Evolutionary conservation across 1,284 basidiomycete genomes (phyloP).

Genomic region (Heliocybe sulcata): DNA sequence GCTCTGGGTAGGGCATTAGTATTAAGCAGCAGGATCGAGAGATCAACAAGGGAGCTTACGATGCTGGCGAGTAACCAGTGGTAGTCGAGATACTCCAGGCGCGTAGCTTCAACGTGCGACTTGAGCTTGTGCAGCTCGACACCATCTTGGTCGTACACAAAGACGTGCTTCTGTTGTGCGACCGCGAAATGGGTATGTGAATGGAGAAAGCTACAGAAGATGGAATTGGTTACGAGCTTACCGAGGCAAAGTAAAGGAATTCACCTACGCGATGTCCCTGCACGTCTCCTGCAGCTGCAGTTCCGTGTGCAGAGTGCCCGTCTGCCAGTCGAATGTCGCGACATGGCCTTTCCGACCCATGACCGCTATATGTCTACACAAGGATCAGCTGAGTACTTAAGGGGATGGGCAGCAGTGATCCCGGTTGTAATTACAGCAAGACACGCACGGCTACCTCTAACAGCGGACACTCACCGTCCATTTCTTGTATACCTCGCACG

Average conservation of each 20-base stretch:
- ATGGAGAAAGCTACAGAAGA: constrained; percentile 70
- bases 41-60: no score
- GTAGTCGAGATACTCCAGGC: constrained; percentile 91
- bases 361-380: constrained; percentile 72
- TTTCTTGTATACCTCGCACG: constrained; percentile 82
- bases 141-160: constrained; percentile 93
- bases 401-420: no score
- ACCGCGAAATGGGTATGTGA: constrained; percentile 92
- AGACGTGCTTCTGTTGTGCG: constrained; percentile 95
- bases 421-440: no score
- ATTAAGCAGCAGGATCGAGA: no score
- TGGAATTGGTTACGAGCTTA: constrained; percentile 7
- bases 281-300: constrained; percentile 86
- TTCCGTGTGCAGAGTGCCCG: constrained; percentile 82
- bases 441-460: no score
- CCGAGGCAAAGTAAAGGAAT: constrained; percentile 1
- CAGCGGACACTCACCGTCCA: constrained; percentile 69
- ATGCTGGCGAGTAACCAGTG: constrained; percentile 91
- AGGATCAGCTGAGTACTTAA: background rate
- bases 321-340: constrained; percentile 95
- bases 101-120: constrained; percentile 84
- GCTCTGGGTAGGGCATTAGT: no score
- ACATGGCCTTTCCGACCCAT: constrained; percentile 82
- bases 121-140: constrained; percentile 87
- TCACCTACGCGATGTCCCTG: constrained; percentile 80